Base-by-base conservation (phyloP, 495 filamentous ascomycete species). In the Chaetomidium leptoderma region DNA sequence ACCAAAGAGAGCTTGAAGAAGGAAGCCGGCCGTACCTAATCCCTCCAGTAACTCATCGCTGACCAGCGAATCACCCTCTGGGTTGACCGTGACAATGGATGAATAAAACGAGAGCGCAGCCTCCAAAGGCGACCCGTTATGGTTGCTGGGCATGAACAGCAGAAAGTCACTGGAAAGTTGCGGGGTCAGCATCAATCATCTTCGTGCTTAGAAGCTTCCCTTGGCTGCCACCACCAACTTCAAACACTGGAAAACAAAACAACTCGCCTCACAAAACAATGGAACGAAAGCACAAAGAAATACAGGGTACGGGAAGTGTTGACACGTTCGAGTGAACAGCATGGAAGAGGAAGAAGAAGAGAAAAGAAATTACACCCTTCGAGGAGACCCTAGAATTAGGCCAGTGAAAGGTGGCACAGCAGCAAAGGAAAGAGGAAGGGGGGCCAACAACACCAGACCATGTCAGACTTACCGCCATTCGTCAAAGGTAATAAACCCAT, bases 21-120 rank as follows among this genome's bases (percentile, higher is more conserved):
- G 83, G 83, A 90, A 90, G 71, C 79, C 76, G 71, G 83, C 81
- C 83, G 80, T 96, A 97, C 95, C 95, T 92, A 95, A 79, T 74
- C 91, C 87, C 78, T 95, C 83, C 63, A 93, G 80, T 62, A 84
- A 83, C 70, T 93, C 89, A 75, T 93, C 90, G 75, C 86, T 88
- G 60, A 98, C 85, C 62, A 88, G 79, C 61, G 93, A 92, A 79
- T 98, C 93, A 67, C 93, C 93, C 80, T 98, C 93, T 54, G 89
- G 76, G 71, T 91, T 96, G 67, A 98, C 78, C 71, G 87, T 92
- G 66, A 95, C 85, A 62, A 93, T 88, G 23, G 90, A 87, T 35
- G 88, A 86, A 72, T 95, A 98, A 74, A 96, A 97, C 53, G 90
- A 90, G 56, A 97, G 78, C 37, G 96, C 88, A 49, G 90, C 86